Evolutionary conservation across 306 rosid species (phyloP), one percentile per base, ranked within the genome.

Genomic region (Abrus pulchellus): DNA sequence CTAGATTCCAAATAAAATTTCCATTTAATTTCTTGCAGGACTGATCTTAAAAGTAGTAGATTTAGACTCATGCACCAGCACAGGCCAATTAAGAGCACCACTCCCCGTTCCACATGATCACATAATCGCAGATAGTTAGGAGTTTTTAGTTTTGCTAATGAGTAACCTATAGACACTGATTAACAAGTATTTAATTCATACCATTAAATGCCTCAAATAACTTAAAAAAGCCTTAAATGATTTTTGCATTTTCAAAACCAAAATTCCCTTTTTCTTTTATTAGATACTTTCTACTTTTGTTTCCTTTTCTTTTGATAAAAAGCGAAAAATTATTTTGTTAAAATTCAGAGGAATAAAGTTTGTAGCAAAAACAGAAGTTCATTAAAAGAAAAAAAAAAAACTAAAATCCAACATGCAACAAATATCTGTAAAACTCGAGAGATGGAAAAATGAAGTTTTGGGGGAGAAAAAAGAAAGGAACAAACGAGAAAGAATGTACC

Each of bases 401-500:
- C 28, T 53, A 38, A 48, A 79, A 79, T 67, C 54, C 13, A 32
- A 14, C 43, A 64, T 54, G 56, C 72, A 74, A 68, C 44, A 44
- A 81, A 69, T 74, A 68, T 54, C 41, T 54, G 64, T 32, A 56
- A 79, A 80, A 33, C 63, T 36, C 61, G 69, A 56, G 49, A 48
- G 67, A 81, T 53, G 43, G 54, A 9, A 71, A 69, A 38, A 20
- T 9, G 20, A 30, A 66, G 62, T 34, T 20, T 9, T 34, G 13
- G 0, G 7, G 12, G 1, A 2, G 11, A 30, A 1, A 1, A 44
- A 8, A 49, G 40, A 12, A 28, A 59, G 7, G 7, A 29, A 7
- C 6, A 7, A 20, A 7, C 60, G 62, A 55, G 41, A 68, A 38
- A 76, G 49, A 68, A 47, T 7, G 30, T 64, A 88, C 89, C 84